phyloP scores from a whole-genome alignment of 768 basidiomycete species.

The Asterophora parasitica region DNA sequence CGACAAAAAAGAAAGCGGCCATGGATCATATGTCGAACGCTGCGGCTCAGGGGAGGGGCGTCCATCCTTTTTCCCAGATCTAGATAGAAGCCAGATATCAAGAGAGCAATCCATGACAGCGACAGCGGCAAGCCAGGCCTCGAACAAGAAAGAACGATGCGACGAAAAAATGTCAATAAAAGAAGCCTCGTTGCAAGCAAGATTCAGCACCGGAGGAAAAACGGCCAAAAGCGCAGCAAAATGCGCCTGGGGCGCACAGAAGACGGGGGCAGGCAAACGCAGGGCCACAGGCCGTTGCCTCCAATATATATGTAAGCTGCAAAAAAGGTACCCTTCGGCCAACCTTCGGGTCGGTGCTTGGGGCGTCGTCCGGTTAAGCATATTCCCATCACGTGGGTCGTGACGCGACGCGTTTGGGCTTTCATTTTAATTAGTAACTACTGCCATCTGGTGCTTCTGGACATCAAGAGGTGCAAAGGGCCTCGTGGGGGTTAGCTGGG shows the following conservation, averaged over 20 bases:
- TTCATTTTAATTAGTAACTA: not conserved
- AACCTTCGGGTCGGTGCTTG: not conserved
- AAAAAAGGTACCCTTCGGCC: slow-evolving; percentile 8
- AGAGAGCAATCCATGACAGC: not conserved
- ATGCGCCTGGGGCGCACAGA: not conserved
- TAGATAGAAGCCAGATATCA: slow-evolving; percentile 7
- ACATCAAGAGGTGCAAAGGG: no score
- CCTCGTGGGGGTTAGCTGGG: not conserved
- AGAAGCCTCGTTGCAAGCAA: not conserved
- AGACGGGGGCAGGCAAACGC: not conserved
- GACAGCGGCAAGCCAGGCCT: not conserved
- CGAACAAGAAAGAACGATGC: not conserved
- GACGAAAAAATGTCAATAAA: not conserved
- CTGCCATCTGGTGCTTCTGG: no score
- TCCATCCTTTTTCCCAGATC: slow-evolving; percentile 2
- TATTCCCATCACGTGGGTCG: slow-evolving; percentile 9
- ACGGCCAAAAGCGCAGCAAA: not conserved
- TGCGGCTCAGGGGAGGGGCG: no score
- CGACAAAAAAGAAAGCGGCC: slow-evolving; percentile 1
- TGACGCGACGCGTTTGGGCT: slow-evolving; percentile 6
- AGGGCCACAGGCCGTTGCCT: not conserved
- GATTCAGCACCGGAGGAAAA: not conserved
- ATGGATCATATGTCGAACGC: not conserved
- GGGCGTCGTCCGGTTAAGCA: not conserved
- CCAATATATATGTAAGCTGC: not conserved